phyloP scores from a whole-genome alignment of 768 basidiomycete genomes.

The Hygrocybe punicea region DNA sequence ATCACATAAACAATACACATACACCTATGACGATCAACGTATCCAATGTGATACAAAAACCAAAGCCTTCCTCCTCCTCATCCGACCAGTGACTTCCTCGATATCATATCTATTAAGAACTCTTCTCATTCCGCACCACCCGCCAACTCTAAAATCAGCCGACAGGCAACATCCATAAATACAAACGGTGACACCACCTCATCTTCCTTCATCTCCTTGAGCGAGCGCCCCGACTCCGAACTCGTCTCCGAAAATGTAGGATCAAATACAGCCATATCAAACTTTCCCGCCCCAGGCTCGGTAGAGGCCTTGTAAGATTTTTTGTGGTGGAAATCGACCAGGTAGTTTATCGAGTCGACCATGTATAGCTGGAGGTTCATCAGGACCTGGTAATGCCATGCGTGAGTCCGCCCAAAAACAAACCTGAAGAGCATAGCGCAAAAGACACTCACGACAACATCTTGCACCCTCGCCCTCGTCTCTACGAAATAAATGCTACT shows the following conservation, averaged over 20 bases:
- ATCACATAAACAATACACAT: no score
- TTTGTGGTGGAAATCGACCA: constrained; percentile 98
- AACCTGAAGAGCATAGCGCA: no score
- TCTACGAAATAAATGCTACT: constrained; percentile 88
- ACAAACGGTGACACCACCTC: constrained; percentile 83
- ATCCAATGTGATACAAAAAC: no score
- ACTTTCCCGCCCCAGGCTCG: constrained; percentile 65
- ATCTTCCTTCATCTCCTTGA: constrained; percentile 49
- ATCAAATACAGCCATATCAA: constrained; percentile 60
- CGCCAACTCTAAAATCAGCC: constrained; percentile 90
- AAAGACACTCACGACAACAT: constrained; percentile 73
- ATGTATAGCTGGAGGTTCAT: constrained; percentile 98
- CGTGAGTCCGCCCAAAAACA: constrained; percentile 5
- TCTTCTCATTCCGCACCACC: constrained; percentile 38
- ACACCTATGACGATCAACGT: no score
- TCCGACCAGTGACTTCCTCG: neutral
- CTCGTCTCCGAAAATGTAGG: constrained; percentile 47
- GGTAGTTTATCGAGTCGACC: constrained; percentile 92
- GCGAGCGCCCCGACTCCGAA: constrained; percentile 55
- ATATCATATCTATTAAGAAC: neutral
- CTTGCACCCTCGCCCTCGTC: constrained; percentile 83
- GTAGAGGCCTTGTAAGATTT: constrained; percentile 81
- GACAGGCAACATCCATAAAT: constrained; percentile 94
- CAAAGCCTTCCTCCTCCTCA: neutral
- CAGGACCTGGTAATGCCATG: constrained; percentile 56